Percentiles rank a stretch among this genome's conserved stretches.
Evolutionary conservation across 176 grass and related monocot species (phyloP).

Genomic region (Eleusine coracana): DNA sequence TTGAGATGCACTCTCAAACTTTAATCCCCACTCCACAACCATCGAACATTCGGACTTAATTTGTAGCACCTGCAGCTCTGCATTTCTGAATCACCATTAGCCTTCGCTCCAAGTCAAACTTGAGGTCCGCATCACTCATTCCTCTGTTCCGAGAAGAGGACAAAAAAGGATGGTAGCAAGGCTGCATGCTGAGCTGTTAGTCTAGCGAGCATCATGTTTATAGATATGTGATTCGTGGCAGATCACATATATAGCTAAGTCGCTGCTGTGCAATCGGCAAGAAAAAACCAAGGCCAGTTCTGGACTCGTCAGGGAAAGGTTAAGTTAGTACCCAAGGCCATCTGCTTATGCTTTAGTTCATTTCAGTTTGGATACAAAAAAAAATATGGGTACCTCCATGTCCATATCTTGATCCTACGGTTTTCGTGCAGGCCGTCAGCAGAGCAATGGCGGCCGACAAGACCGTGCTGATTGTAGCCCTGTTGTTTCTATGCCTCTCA

Average conservation of each 20-base stretch:
- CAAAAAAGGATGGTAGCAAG: not conserved
- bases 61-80: not conserved
- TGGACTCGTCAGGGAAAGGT: not conserved
- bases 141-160: not conserved
- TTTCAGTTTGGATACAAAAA: not conserved
- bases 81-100: not conserved
- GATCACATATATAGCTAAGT: not conserved
- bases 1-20: not conserved
- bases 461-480: not conserved
- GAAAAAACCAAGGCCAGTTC: not conserved
- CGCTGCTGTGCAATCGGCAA: not conserved
- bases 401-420: not conserved
- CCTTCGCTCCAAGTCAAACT: not conserved
- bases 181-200: not conserved
- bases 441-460: not conserved
- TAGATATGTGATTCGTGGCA: not conserved
- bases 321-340: not conserved
- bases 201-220: not conserved
- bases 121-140: not conserved
- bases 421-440: not conserved
- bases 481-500: conserved; percentile 19
- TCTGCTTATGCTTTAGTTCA: no score
- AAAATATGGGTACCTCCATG: not conserved
- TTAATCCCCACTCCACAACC: not conserved
- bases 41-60: not conserved